A percentile compares a stretch with the other conserved stretches of the same genome.
These are phyloP conservation scores for Fusarium temperatum DNA, from an alignment of 2,329 filamentous ascomycete genomes.

Conservation along the genomic window DNA sequence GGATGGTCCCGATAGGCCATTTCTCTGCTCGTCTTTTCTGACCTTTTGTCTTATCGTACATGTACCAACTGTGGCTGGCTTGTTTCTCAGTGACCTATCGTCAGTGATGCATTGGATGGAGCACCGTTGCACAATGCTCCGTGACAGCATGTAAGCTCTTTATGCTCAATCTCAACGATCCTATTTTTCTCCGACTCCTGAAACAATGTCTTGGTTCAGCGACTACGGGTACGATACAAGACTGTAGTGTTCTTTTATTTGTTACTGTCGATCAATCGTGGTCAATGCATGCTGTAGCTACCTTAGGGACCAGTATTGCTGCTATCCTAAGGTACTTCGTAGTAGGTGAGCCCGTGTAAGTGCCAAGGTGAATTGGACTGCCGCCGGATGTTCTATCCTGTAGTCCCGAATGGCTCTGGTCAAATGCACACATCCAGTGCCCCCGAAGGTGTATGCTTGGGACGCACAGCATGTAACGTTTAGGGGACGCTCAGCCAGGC, in stretches of 20 bases:
- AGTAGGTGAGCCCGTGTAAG: background rate
- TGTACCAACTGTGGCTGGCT: background rate
- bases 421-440: background rate
- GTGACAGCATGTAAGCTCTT: slow-evolving; percentile 25
- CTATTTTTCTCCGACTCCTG: slow-evolving; percentile 21
- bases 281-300: background rate
- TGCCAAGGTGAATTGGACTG: background rate
- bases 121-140: slow-evolving; percentile 1
- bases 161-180: slow-evolving; percentile 17
- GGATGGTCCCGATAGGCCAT: slow-evolving; percentile 38
- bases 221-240: background rate
- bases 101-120: slow-evolving; percentile 17
- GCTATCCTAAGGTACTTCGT: background rate
- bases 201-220: slow-evolving; percentile 29
- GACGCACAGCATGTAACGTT: background rate
- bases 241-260: background rate
- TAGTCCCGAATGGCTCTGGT: background rate
- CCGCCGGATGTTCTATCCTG: background rate
- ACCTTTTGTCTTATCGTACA: slow-evolving; percentile 22
- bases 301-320: background rate
- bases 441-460: background rate
- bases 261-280: background rate
- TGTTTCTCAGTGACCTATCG: slow-evolving; percentile 9
- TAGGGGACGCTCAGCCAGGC: background rate
- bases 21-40: slow-evolving; percentile 1